phyloP scores from a whole-genome alignment of 768 basidiomycete genomes.

The Leccinum subtestaceum region DNA sequence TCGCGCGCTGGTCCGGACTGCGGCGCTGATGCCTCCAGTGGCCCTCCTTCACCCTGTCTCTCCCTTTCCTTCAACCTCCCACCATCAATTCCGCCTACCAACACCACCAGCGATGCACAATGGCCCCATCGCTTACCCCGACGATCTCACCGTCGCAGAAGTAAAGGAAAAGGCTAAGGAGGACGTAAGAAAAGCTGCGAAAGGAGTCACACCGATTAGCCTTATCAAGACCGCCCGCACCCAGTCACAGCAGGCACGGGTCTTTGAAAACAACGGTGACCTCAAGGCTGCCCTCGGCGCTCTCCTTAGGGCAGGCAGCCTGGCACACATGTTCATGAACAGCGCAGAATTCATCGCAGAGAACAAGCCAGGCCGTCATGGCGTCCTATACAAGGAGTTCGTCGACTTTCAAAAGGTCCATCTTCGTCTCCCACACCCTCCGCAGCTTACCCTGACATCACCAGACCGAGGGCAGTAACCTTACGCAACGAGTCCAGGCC shows the following conservation, averaged over 20 bases:
- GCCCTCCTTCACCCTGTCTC: conserved; percentile 38
- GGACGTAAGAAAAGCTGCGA: conserved; percentile 48
- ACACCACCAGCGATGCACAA: conserved; percentile 38
- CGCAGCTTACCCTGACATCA: conserved; percentile 13
- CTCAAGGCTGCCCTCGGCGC: conserved; percentile 58
- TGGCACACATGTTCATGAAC: conserved; percentile 58
- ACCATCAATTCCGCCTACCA: neutral
- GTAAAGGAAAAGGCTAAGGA: conserved; percentile 48
- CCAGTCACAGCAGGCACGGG: conserved; percentile 52
- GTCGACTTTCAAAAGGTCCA: conserved; percentile 63
- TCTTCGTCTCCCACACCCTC: conserved; percentile 15
- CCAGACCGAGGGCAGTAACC: conserved; percentile 39
- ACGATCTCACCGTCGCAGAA: conserved; percentile 40
- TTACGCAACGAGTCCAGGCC: conserved; percentile 39
- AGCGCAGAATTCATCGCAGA: conserved; percentile 54
- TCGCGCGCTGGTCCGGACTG: neutral
- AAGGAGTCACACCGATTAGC: conserved; percentile 55
- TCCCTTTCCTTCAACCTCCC: conserved; percentile 17
- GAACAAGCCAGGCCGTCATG: conserved; percentile 47
- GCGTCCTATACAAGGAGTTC: conserved; percentile 61
- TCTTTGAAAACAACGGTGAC: conserved; percentile 55
- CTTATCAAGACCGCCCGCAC: conserved; percentile 62
- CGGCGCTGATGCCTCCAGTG: conserved; percentile 16
- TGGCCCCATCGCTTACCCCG: conserved; percentile 28
- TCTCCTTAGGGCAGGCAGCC: conserved; percentile 58